Evolutionary conservation across 2,329 filamentous ascomycete species (phyloP).

Genomic region (Fusarium sublunatum): DNA sequence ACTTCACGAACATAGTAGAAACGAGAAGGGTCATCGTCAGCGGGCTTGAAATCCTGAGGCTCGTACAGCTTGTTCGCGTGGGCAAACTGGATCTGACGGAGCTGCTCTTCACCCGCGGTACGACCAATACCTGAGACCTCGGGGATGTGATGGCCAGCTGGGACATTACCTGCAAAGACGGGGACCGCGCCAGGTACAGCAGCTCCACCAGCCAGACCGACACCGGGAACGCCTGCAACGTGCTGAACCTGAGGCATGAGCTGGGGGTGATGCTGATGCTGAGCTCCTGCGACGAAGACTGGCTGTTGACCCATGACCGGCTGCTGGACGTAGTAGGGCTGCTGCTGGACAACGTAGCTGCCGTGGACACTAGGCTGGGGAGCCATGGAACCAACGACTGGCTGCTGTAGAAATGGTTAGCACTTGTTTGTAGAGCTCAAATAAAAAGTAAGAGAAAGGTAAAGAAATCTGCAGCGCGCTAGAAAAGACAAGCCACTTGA

Average conservation of each 20-base stretch:
- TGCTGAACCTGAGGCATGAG: slow-evolving; percentile 44
- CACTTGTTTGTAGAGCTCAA: not conserved
- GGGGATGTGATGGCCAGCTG: slow-evolving; percentile 51
- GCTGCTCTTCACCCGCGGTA: slow-evolving; percentile 60
- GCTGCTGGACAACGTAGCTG: slow-evolving; percentile 50
- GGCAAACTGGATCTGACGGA: slow-evolving; percentile 62
- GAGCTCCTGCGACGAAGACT: slow-evolving; percentile 50
- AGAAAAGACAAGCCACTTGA: slow-evolving; percentile 1
- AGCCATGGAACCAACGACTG: slow-evolving; percentile 45
- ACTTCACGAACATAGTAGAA: slow-evolving; percentile 72
- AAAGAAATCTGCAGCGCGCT: not conserved
- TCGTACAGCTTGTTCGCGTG: slow-evolving; percentile 62
- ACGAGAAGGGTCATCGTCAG: slow-evolving; percentile 68
- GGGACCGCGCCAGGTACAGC: slow-evolving; percentile 43
- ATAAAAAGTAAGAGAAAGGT: not conserved
- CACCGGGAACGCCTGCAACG: slow-evolving; percentile 43
- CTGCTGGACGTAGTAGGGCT: slow-evolving; percentile 50
- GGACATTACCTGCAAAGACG: slow-evolving; percentile 56
- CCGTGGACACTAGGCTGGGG: slow-evolving; percentile 44
- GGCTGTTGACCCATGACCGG: slow-evolving; percentile 47
- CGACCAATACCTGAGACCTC: slow-evolving; percentile 65
- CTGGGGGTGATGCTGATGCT: slow-evolving; percentile 35
- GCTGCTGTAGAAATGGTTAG: slow-evolving; percentile 47
- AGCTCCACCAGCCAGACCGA: slow-evolving; percentile 43
- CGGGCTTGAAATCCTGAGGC: slow-evolving; percentile 72